Base-by-base conservation (phyloP, 257 asterid species). In the Parsonsia alboflavescens region DNA sequence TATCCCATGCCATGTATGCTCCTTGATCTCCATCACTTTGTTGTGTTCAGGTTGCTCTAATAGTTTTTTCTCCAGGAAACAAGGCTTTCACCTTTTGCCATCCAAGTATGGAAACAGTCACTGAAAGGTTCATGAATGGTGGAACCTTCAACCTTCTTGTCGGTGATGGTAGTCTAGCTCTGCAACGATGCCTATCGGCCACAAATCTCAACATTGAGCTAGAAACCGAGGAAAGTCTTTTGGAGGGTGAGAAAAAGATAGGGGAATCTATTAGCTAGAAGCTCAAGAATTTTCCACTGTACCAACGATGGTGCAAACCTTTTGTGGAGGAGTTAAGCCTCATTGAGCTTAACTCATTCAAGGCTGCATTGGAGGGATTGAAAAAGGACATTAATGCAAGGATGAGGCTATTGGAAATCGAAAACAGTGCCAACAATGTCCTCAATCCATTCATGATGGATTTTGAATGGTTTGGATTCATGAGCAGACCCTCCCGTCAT, bases 1-100 rank as follows among this genome's bases (percentile, higher is more conserved):
- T n/a, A n/a, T n/a, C n/a, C n/a, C n/a, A n/a, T n/a, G n/a, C n/a
- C n/a, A n/a, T n/a, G n/a, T n/a, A n/a, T n/a, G n/a, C n/a, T n/a
- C n/a, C n/a, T n/a, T n/a, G n/a, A n/a, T n/a, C n/a, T n/a, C n/a
- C n/a, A n/a, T n/a, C n/a, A n/a, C 83, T 81, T 0, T 81, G 84
- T 7, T 82, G 83, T 21, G 86, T 78, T 4, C 82, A 87, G n/a
- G 73, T 83, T 8, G 80, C 76, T 16, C 75, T 85, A 2, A 22
- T 87, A 4, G 76, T 85, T n/a, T 87, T 83, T 45, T 87, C 87
- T 0, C 86, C 85, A 0, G 85, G 84, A 6, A 68, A 76, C 10
- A 87, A 81, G 39, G 87, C 77, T 5, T 87, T 75, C 64, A 81
- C 84, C 44, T 85, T 77, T 22, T 85, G 89, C 12, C 87, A 79